Percentiles rank a stretch among this genome's conserved stretches.
These are phyloP conservation scores for Scheffersomyces titani DNA, from an alignment of 1,139 yeast species.

Conservation along the genomic window DNA sequence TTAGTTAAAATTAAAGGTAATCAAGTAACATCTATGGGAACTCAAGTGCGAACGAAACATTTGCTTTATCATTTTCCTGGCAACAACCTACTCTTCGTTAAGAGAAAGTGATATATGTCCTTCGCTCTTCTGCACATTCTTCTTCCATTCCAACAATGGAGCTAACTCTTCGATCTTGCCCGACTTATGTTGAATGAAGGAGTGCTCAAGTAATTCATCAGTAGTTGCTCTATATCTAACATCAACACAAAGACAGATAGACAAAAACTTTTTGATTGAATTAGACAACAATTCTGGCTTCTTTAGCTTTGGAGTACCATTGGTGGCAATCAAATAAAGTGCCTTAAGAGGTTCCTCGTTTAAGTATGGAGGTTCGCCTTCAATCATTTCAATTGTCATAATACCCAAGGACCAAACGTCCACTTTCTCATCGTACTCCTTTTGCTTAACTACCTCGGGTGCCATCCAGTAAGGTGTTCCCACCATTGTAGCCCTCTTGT, in stretches of 20 bases:
- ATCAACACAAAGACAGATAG: conserved; percentile 94
- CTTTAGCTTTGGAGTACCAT: conserved; percentile 94
- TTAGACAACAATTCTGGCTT: conserved; percentile 78
- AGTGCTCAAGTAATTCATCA: conserved; percentile 80
- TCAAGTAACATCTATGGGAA: not conserved
- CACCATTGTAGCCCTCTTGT: conserved; percentile 96
- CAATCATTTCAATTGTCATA: conserved; percentile 98
- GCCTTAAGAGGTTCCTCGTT: conserved; percentile 95
- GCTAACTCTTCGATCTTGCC: conserved; percentile 71
- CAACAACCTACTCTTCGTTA: not conserved
- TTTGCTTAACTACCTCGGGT: conserved; percentile 96
- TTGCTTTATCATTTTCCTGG: not conserved
- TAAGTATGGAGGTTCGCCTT: conserved; percentile 96
- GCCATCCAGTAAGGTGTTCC: conserved; percentile 99
- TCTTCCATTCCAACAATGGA: conserved; percentile 70
- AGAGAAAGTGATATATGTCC: not conserved
- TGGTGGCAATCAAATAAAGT: conserved; percentile 87
- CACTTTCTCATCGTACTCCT: conserved; percentile 94
- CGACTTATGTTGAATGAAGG: conserved; percentile 69
- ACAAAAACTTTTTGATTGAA: conserved; percentile 81
- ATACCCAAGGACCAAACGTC: conserved; percentile 98
- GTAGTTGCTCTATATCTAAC: conserved; percentile 90
- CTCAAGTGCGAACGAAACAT: not conserved
- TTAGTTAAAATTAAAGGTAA: not conserved
- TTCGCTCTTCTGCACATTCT: conserved; percentile 6